These are phyloP conservation scores for Penicillium goetzii DNA, from an alignment of 495 filamentous ascomycete species.

Conservation along the genomic window DNA sequence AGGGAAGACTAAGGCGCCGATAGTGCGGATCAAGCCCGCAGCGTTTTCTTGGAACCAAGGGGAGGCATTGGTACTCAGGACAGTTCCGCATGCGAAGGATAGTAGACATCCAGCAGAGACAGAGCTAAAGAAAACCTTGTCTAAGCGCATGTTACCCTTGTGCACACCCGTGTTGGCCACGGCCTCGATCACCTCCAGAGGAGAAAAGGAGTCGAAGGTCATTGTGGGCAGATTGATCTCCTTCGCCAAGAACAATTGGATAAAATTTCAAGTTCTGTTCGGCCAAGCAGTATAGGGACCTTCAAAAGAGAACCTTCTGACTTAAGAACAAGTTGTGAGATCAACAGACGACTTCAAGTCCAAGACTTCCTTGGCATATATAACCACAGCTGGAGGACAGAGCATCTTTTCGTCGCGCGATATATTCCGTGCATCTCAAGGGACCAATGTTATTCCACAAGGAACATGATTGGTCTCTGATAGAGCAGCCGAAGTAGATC, in stretches of 20 bases:
- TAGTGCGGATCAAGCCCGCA: constrained; percentile 59
- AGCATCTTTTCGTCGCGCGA: background rate
- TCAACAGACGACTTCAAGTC: background rate
- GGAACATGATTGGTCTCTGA: background rate
- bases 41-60: constrained; percentile 67
- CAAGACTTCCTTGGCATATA: background rate
- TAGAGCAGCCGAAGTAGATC: background rate
- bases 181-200: constrained; percentile 50
- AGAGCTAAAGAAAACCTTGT: constrained; percentile 59
- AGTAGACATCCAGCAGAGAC: constrained; percentile 57
- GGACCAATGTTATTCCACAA: background rate
- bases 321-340: background rate
- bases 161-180: constrained; percentile 48
- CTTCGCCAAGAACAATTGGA: background rate
- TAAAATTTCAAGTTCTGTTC: background rate
- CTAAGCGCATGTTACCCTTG: constrained; percentile 56
- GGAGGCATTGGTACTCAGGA: constrained; percentile 54
- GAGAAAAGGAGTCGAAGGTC: constrained; percentile 47
- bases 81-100: constrained; percentile 56
- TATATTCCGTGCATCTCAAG: background rate
- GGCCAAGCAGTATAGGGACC: background rate
- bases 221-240: constrained; percentile 12
- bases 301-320: background rate
- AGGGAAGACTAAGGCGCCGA: constrained; percentile 60
- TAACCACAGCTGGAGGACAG: background rate